Evolutionary conservation across 306 rosid genomes (phyloP), one percentile per base, ranked within the genome.

Genomic region (Leucaena leucocephala): DNA sequence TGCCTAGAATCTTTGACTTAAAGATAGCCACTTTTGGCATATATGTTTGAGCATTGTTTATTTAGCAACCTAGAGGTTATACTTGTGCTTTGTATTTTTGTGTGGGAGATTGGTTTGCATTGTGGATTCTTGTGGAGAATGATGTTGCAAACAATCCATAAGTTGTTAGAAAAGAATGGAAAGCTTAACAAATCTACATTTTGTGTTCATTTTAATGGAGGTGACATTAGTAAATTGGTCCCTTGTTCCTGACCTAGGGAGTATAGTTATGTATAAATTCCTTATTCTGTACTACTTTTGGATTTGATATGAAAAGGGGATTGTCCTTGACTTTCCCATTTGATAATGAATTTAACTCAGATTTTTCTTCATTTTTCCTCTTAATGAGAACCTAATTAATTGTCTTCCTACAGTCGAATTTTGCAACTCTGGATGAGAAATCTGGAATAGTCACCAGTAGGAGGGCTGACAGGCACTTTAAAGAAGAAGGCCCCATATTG

Each of bases 401-500:
- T 42, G 34, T 72, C 75, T 71, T 85, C 67, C 72, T 82, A 68
- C 75, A 95, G 98, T 93, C 98, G 66, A 95, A 95, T 84, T 95
- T 93, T 84, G 99, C 98, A 43, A 95, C 97, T 11, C 79, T 95
- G 81, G 96, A 93, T 63, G 97, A 95, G 91, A 82, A 90, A 87
- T 85, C 93, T 19, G 94, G 98, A 86, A 38, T 89, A 74, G 92
- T 95, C 67, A 86, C 89, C 62, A 87, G 96, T 68, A 86, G 99
- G 83, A 93, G 99, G 81, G 99, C 98, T 36, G 96, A 95, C 84
- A 89, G 99, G 68, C 99, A 95, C 83, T 95, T 95, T 78, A 98
- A 95, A 84, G 94, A 91, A 87, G 96, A 95, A 87, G 98, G 99
- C 8, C 97, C 99, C 64, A 83, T 93, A 80, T 86, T 95, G 48